Evolutionary conservation across 805 yeast genomes (phyloP).

Genomic region (Saccharomycopsis olivae): DNA sequence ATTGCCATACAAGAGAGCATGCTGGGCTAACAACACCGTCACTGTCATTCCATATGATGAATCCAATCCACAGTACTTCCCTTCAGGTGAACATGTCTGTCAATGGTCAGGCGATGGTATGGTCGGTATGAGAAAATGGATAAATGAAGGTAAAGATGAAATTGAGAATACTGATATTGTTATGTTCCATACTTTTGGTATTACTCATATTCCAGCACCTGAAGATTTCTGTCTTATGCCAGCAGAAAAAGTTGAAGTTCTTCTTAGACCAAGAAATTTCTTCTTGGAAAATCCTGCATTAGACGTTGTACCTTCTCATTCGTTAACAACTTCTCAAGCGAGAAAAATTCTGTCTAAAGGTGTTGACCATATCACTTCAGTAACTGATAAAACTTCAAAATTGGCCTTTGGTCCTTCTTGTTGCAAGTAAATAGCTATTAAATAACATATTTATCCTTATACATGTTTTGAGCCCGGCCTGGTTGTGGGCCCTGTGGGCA

Average conservation of each 20-base stretch:
- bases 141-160: constrained; percentile 47
- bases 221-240: constrained; percentile 90
- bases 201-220: constrained; percentile 81
- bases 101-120: constrained; percentile 65
- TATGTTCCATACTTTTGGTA: constrained; percentile 74
- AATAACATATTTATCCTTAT: no score
- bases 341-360: constrained; percentile 24
- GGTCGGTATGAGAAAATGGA: constrained; percentile 59
- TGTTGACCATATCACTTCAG: constrained; percentile 29
- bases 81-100: constrained; percentile 72
- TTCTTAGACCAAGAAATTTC: constrained; percentile 71
- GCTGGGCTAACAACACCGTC: constrained; percentile 61
- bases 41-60: constrained; percentile 56
- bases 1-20: constrained; percentile 69
- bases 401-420: constrained; percentile 10
- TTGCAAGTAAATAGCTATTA: no score
- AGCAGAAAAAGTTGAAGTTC: constrained; percentile 65
- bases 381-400: constrained; percentile 26
- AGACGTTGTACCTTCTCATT: constrained; percentile 60
- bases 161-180: constrained; percentile 63
- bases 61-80: constrained; percentile 39
- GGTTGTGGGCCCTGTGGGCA: no score
- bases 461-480: no score
- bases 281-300: constrained; percentile 69
- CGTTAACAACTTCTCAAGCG: constrained; percentile 37